phyloP scores from a whole-genome alignment of 1,139 yeast genomes.

The Zygoascus hellenicus region DNA sequence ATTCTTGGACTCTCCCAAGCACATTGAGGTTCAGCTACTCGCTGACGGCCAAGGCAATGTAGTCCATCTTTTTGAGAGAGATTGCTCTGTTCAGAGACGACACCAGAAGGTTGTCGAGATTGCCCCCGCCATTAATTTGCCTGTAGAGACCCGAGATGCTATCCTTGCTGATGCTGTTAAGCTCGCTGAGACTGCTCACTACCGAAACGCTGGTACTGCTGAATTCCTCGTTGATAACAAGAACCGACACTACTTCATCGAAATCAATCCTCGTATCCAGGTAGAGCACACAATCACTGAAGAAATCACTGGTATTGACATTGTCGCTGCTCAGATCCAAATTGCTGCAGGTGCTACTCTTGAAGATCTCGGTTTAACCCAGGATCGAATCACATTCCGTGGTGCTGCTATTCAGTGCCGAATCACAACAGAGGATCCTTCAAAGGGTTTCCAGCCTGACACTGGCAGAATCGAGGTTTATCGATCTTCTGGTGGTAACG shows the following conservation, averaged over 20 bases:
- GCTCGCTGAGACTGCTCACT: constrained; percentile 80
- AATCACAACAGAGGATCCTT: constrained; percentile 97
- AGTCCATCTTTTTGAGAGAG: constrained; percentile 93
- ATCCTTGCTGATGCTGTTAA: constrained; percentile 91
- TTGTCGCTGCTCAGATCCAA: constrained; percentile 98
- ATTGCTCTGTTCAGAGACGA: constrained; percentile 98
- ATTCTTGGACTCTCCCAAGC: constrained; percentile 92
- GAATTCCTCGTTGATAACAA: constrained; percentile 92
- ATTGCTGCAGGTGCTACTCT: constrained; percentile 98
- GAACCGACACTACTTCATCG: constrained; percentile 95
- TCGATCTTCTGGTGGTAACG: constrained; percentile 99
- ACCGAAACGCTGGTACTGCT: constrained; percentile 98
- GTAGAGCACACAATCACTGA: constrained; percentile 99
- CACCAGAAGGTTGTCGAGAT: constrained; percentile 99
- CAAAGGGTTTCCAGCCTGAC: constrained; percentile 96
- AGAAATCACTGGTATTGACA: constrained; percentile 96
- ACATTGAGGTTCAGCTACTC: constrained; percentile 92
- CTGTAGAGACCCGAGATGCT: constrained; percentile 76
- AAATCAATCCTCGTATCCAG: constrained; percentile 97
- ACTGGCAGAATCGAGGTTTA: constrained; percentile 98
- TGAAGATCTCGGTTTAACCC: constrained; percentile 84
- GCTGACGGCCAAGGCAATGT: constrained; percentile 96
- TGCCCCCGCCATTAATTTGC: constrained; percentile 96
- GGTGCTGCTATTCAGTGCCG: constrained; percentile 99
- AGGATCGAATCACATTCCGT: constrained; percentile 89